Evolutionary conservation across 2,329 filamentous ascomycete species (phyloP), one percentile per base, ranked within the genome.

Genomic region (Fusarium miscanthi): DNA sequence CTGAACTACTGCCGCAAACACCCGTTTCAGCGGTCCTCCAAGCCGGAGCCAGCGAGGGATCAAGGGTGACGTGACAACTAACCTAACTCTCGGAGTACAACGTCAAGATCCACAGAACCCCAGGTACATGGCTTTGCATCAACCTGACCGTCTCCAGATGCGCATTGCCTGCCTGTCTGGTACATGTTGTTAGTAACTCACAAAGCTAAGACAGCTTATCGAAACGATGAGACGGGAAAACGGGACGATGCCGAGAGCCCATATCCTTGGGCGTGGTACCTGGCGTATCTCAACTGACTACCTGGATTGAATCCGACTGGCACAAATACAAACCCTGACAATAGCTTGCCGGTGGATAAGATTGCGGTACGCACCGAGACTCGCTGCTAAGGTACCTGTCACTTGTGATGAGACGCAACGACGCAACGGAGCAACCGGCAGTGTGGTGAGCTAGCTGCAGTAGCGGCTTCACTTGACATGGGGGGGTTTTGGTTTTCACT

Each of bases 361-460:
- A 54, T 30, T 31, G 35, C 41, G 46, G 41, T 48, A 41, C 40
- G 56, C 33, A 38, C 35, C 53, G 35, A 53, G 35, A 53, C 31
- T 38, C 35, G 23, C 38, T 42, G 23, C 14, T 17, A 33, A 25
- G 40, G 30, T 30, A 49, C 42, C 27, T 45, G 43, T 52, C 40
- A 46, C 30, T 42, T 43, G 53, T 57, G 40, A 57, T 48, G 37
- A 46, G 33, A 65, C 23, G 40, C 41, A 48, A 57, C 41, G 8
- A 49, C 46, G n/a, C n/a, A 41, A 68, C 65, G 70, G 70, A 73
- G 61, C 19, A 56, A 56, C 70, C 70, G 70, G 70, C 52, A 72
- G 23, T 48, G 33, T 40, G 40, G 31, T 63, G 49, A 59, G 52
- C 63, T 67, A 66, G 43, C 30, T 41, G 43, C 31, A 57, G 54